Evolutionary conservation across 495 filamentous ascomycete genomes (phyloP), one percentile per base, ranked within the genome.

Genomic region (Tuber brumale): DNA sequence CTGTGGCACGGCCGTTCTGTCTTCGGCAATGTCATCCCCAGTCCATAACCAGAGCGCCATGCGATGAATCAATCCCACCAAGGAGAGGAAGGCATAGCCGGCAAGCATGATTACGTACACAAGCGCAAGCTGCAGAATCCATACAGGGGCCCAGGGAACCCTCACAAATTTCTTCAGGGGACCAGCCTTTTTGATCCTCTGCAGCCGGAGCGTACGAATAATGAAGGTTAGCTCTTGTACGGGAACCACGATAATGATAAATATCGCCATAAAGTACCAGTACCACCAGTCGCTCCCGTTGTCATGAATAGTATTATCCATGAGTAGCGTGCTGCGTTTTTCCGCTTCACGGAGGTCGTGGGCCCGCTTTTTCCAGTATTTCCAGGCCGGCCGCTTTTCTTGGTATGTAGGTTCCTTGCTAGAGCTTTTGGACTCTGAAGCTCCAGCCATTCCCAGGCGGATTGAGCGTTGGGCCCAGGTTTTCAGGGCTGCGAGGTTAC

Each of bases 211-310:
- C 2, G 48, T 57, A 23, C n/a, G 48, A 23, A 57, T 57, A 14
- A n/a, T 61, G 14, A 71, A 71, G 37, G 19, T 39, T 39, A 71
- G 70, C 70, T 71, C 37, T 44, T 71, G 37, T 10, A 71, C 70
- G 19, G 70, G 70, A 41, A 71, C 21, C 21, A 39, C 42, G 70
- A 71, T 27, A 21, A 39, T 21, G 12, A 71, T 44, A 31, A 71
- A 71, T 71, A 71, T 31, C 21, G 42, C 37, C 37, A 71, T 14
- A 27, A 71, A 71, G 31, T 71, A 44, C 31, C 31, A 39, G 42
- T 71, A 71, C 70, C 70, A 71, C 70, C 70, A 71, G 70, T 7
- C 42, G n/a, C 70, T 71, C 12, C 39, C 31, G 4, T 10, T 41
- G 19, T 7, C 37, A 71, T 18, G 51, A 61, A n/a, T 61, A n/a